Conservation (phyloP, 1,284 basidiomycete species). For the Schizophyllum commune region DNA sequence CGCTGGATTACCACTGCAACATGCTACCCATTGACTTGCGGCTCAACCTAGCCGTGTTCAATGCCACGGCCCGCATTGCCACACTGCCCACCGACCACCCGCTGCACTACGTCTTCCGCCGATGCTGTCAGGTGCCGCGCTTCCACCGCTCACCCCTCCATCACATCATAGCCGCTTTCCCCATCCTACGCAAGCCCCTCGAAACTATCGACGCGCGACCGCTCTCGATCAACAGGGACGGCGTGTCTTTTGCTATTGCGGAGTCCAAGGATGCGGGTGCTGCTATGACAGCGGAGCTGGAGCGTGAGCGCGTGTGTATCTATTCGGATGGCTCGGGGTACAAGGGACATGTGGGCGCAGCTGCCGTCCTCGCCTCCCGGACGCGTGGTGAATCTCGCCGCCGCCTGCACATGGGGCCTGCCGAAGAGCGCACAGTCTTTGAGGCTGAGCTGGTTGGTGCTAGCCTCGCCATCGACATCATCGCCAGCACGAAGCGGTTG, state of each 20-base stretch:
- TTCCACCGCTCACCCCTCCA: background rate
- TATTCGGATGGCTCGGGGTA: conserved; percentile 1
- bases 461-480: background rate
- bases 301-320: background rate
- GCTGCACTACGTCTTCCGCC: too few species aligned
- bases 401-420: too few species aligned
- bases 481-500: background rate
- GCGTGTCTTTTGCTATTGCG: background rate
- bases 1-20: conserved; percentile 3
- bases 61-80: background rate
- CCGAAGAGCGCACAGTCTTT: too few species aligned
- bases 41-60: background rate
- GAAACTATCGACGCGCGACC: background rate
- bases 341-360: background rate
- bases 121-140: too few species aligned
- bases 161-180: conserved; percentile 1
- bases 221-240: background rate
- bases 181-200: background rate
- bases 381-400: too few species aligned
- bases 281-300: background rate
- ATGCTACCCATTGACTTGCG: conserved; percentile 2
- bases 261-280: background rate
- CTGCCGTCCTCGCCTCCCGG: too few species aligned
- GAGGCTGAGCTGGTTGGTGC: too few species aligned
- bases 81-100: background rate